Percentiles rank a stretch among this genome's conserved stretches.
Conservation (phyloP, 441 rosid species). For the Gossypium trilobum region DNA sequence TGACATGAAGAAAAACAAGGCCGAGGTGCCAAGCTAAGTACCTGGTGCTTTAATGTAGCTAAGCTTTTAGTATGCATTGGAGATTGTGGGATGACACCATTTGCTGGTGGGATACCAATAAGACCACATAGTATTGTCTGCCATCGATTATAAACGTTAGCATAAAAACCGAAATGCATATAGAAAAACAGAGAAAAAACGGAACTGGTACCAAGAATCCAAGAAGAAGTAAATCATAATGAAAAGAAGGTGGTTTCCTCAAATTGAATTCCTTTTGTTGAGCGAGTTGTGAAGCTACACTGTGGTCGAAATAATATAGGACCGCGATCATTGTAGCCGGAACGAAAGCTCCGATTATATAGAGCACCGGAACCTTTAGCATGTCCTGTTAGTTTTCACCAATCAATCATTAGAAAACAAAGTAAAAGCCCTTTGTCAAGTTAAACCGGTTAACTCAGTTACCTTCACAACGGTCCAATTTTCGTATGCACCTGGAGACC, state of each 20-base stretch:
- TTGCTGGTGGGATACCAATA: conserved; percentile 59
- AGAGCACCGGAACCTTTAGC: conserved; percentile 46
- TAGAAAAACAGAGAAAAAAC: not conserved
- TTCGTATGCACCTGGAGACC: conserved; percentile 59
- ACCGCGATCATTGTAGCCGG: conserved; percentile 63
- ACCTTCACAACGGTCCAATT: conserved; percentile 61
- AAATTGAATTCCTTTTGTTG: conserved; percentile 61
- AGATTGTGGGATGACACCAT: conserved; percentile 68
- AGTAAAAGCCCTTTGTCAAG: not conserved
- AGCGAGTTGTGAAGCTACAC: conserved; percentile 63
- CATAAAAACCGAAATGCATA: not conserved
- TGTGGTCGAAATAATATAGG: conserved; percentile 63
- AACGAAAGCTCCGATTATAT: conserved; percentile 47
- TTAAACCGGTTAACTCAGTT: not conserved
- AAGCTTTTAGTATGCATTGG: conserved; percentile 67
- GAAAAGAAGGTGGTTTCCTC: conserved; percentile 53
- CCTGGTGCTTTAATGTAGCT: conserved; percentile 59
- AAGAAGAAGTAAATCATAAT: conserved; percentile 57
- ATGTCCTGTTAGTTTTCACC: conserved; percentile 38
- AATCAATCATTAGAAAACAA: not conserved
- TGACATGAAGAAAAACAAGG: not conserved
- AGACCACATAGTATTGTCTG: conserved; percentile 61
- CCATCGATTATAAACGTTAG: not conserved
- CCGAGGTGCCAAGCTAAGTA: conserved; percentile 7
- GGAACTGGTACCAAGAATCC: conserved; percentile 45